A percentile compares a stretch with the other conserved stretches of the same genome.
Conservation (phyloP, 2,329 filamentous ascomycete species). For the Pseudocercospora macadamiae region DNA sequence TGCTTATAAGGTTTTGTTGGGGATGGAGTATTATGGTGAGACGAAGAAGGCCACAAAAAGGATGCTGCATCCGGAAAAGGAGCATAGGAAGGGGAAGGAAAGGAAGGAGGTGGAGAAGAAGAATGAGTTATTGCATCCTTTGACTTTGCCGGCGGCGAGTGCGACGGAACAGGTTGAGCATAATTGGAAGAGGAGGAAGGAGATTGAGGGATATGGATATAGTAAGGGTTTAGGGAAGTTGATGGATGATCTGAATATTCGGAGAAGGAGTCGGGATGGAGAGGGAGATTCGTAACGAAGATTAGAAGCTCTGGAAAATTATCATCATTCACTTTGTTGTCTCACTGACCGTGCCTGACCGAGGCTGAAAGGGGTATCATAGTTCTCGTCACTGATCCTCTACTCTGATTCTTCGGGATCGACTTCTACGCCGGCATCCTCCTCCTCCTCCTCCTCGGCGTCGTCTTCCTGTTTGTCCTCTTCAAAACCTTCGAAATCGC, state of each 20-base stretch:
- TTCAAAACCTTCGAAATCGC: constrained; percentile 36
- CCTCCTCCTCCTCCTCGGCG: constrained; percentile 24
- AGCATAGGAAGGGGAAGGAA: constrained; percentile 1
- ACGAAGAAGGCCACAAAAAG: constrained; percentile 67
- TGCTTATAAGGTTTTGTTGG: constrained; percentile 69
- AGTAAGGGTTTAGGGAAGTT: constrained; percentile 17
- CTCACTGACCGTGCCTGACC: too few relatives aligned
- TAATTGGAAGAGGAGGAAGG: constrained; percentile 21
- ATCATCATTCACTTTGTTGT: too few relatives aligned
- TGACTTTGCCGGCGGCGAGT: constrained; percentile 3
- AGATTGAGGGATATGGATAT: constrained; percentile 13
- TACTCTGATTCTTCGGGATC: too few relatives aligned
- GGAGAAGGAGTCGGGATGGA: constrained; percentile 8
- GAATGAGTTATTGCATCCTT: constrained; percentile 13
- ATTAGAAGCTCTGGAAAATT: too few relatives aligned
- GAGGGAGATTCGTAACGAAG: too few relatives aligned
- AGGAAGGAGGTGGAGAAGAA: constrained; percentile 7
- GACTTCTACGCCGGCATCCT: too few relatives aligned
- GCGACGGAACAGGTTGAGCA: constrained; percentile 24
- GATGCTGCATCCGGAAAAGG: constrained; percentile 45
- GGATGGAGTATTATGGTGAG: constrained; percentile 75
- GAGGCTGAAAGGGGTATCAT: too few relatives aligned
- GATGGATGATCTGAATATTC: constrained; percentile 21
- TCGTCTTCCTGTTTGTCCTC: constrained; percentile 40
- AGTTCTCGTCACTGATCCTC: too few relatives aligned